Conservation (phyloP, 2,329 filamentous ascomycete species). For the Ophiostoma sp. region DNA sequence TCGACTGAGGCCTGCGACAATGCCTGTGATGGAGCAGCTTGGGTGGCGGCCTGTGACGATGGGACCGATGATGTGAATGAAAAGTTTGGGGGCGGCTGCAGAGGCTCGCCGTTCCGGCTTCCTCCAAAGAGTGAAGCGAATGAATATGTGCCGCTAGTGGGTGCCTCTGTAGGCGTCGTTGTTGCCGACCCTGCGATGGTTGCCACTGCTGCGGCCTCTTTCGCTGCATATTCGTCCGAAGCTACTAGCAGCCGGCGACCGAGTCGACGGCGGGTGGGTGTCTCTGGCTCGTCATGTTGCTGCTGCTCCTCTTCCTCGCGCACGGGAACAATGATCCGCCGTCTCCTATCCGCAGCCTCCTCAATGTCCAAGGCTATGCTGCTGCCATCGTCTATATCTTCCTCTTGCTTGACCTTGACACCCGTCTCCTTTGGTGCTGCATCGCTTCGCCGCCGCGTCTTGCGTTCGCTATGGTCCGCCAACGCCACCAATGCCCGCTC, state of each 20-base stretch:
- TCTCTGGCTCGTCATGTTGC: not conserved
- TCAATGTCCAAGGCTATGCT: slow-evolving; percentile 1
- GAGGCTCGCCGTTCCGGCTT: not conserved
- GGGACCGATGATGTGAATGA: slow-evolving; percentile 6
- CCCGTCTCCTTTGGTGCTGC: not conserved
- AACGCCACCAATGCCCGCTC: slow-evolving; percentile 29
- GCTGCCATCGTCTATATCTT: not conserved
- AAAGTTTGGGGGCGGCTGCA: not conserved
- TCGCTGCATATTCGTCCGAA: slow-evolving; percentile 20
- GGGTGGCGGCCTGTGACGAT: not conserved
- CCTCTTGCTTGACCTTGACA: not conserved
- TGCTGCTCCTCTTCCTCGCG: not conserved
- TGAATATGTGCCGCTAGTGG: not conserved
- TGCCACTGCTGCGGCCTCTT: slow-evolving; percentile 11
- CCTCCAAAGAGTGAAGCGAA: slow-evolving; percentile 16
- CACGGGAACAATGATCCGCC: slow-evolving; percentile 17
- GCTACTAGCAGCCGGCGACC: slow-evolving; percentile 23
- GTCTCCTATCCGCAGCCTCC: not conserved
- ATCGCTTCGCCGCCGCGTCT: not conserved
- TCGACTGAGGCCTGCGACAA: not conserved
- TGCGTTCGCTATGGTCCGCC: slow-evolving; percentile 24
- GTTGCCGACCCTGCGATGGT: not conserved
- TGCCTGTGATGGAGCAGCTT: not conserved
- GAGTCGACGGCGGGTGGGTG: not conserved
- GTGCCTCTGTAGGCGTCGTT: not conserved